Evolutionary conservation across 2,329 filamentous ascomycete species (phyloP), one percentile per base, ranked within the genome.

Genomic region (Grosmannia huntii): DNA sequence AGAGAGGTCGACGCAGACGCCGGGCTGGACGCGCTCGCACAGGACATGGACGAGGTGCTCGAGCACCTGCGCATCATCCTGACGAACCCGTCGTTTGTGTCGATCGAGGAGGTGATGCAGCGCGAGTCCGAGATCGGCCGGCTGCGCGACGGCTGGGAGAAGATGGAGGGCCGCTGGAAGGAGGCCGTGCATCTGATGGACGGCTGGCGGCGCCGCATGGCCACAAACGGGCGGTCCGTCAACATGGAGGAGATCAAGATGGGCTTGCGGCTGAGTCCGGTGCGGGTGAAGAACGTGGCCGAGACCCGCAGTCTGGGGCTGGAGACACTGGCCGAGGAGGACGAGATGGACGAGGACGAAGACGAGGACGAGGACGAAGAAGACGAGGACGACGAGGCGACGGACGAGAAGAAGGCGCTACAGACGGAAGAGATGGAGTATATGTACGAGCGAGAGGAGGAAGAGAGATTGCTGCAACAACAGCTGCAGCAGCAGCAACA

Each of bases 61-160:
- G 83, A 87, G 38, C 90, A 95, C 67, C 80, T 99, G 62, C 82
- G 87, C 63, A 86, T 81, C 2, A 82, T 99, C 44, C 77, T 99
- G 51, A 96, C 90, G 10, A 97, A 97, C 67, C 94, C 94, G 1
- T 95, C 91, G 2, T 99, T 97, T 69, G 94, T 96, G 16, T 89
- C 92, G 0, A 83, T 97, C 25, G 94, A 97, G 66, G 94, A 97
- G 69, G 90, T 99, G 2, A 86, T 95, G 67, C 74, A 90, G n/a
- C 84, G 92, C 57, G 92, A 99, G 63, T 87, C 95, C 60, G 91
- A 96, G 69, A 97, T 99, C 63, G 79, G 81, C 56, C 82, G 89
- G 56, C 76, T 99, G 53, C 84, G 89, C 57, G 82, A 87, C 58
- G 90, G 91, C 19, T 95, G 92, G 86, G 88, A 95, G 68, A 90